Conservation (phyloP, 805 yeast genomes). For the Kazachstania psychrophila region DNA sequence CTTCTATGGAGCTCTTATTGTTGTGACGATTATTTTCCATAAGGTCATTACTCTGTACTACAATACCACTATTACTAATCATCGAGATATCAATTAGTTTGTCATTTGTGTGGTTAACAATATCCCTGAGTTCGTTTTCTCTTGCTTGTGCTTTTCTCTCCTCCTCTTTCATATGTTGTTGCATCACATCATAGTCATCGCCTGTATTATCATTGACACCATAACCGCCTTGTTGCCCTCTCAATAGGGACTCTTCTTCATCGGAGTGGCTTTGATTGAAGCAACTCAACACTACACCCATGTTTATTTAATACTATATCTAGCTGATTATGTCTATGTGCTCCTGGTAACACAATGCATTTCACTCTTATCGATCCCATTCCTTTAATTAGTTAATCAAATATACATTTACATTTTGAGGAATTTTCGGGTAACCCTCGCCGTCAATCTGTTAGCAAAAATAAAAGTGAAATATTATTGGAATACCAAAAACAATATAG, state of each 20-base stretch:
- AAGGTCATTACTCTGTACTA: constrained; percentile 15
- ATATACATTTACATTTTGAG: no score
- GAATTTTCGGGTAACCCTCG: no score
- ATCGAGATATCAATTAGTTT: constrained; percentile 30
- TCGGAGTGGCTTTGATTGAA: constrained; percentile 13
- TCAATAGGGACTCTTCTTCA: constrained; percentile 23
- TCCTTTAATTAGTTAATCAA: no score
- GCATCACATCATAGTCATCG: constrained; percentile 11
- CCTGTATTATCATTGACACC: constrained; percentile 9
- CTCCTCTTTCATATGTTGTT: constrained; percentile 19
- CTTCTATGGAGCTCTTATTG: background rate
- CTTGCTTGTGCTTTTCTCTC: constrained; percentile 20
- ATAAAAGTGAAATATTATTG: no score
- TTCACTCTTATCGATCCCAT: no score
- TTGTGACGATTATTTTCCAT: constrained; percentile 30
- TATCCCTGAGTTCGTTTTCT: constrained; percentile 24
- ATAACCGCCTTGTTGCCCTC: constrained; percentile 22
- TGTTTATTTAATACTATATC: constrained; percentile 2
- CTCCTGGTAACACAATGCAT: no score
- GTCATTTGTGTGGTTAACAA: constrained; percentile 28
- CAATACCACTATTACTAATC: constrained; percentile 30
- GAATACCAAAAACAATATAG: no score
- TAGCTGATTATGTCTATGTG: no score
- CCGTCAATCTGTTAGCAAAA: no score
- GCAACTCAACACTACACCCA: constrained; percentile 28